phyloP scores from a whole-genome alignment of 768 basidiomycete genomes.

The Leccinum uliginosum region DNA sequence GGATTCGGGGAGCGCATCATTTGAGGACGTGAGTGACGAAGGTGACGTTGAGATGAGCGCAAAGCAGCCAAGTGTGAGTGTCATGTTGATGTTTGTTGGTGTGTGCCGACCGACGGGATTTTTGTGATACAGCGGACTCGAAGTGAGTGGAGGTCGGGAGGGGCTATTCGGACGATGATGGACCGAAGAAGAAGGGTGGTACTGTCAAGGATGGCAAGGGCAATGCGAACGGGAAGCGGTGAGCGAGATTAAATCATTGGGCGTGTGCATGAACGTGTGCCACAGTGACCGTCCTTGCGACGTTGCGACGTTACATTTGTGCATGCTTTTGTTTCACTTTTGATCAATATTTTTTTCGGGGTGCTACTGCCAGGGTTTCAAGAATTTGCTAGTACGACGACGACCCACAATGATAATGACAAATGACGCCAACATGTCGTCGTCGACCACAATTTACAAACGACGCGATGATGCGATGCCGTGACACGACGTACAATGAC shows the following conservation, averaged over 20 bases:
- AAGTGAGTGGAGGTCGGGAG: conserved; percentile 40
- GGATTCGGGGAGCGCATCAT: conserved; percentile 65
- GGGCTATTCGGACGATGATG: conserved; percentile 48
- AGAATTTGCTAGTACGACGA: too few species aligned
- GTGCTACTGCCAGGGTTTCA: too few species aligned
- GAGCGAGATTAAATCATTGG: conserved; percentile 11
- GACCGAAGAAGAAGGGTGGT: conserved; percentile 38
- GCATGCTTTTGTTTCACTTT: too few species aligned
- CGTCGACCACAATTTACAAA: too few species aligned
- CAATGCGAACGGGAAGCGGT: conserved; percentile 41
- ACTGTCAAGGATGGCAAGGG: conserved; percentile 26
- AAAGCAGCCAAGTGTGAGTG: conserved; percentile 81
- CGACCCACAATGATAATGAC: too few species aligned
- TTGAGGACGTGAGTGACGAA: conserved; percentile 58
- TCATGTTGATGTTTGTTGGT: neutral
- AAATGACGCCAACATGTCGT: too few species aligned
- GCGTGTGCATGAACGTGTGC: too few species aligned
- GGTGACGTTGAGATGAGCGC: conserved; percentile 92
- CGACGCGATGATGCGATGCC: too few species aligned
- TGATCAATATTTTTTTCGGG: too few species aligned
- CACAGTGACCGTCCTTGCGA: too few species aligned
- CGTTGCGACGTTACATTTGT: too few species aligned
- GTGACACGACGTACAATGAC: too few species aligned
- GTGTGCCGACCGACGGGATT: neutral
- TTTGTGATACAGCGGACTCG: conserved; percentile 39